Base-by-base conservation (phyloP, 352 stramenopile genomes). In the Phytophthora ohioensis region DNA sequence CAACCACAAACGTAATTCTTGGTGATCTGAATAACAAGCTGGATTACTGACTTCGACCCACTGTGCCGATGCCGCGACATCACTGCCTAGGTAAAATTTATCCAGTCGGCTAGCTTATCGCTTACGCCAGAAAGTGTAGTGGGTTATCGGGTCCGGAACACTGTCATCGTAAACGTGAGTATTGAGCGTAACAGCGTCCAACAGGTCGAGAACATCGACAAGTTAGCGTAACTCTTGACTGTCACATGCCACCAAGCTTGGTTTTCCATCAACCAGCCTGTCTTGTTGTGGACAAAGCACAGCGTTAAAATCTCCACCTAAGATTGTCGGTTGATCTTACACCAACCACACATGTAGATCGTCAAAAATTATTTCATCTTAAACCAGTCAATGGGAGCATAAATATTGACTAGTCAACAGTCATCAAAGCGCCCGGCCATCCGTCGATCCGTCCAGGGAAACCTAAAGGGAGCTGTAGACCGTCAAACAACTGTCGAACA, bases 301-400 rank as follows among this genome's bases (percentile, higher is more conserved):
- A 1, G 54, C 54, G 41, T 51, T 61, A 13, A 61, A 51, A 13
- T 61, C 54, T n/a, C 39, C 54, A 34, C 38, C 54, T 17, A 61
- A 13, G 1, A 61, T n/a, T 27, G 31, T 48, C 15, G 6, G 12
- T 39, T 36, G 27, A 13, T 38, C 30, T 15, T 6, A 1, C 3
- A 4, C 12, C 9, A 61, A 10, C 54, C 54, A 52, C 3, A 31
- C 38, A 5, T 43, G 8, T 10, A 61, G 30, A 13, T 61, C 36
- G 10, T 41, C 21, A 12, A 21, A 21, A 21, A 21, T 1, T 21
- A 21, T 21, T 21, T 21, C 21, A 1, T 21, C 21, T 21, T 21
- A 21, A 21, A 21, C 21, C 21, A 1, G 13, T 61, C 15, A 6
- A 27, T 3, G 48, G 53, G 36, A 3, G 53, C 53, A 5, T 60